phyloP scores from a whole-genome alignment of 495 filamentous ascomycete species.

The Massariosphaeria phaeospora region DNA sequence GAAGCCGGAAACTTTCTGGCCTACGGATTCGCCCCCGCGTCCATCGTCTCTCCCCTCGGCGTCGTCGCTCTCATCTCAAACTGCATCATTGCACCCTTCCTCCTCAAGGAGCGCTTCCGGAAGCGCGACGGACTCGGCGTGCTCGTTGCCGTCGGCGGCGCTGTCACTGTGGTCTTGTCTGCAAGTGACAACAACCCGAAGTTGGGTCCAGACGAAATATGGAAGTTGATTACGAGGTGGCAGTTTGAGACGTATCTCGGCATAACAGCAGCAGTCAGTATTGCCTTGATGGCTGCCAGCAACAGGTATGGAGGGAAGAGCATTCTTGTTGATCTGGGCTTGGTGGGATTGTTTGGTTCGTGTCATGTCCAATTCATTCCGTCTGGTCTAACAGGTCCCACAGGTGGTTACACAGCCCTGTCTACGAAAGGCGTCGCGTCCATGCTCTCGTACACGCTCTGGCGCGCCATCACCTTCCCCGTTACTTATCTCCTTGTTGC shows the following conservation, averaged over 20 bases:
- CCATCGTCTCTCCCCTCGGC: slow-evolving; percentile 92
- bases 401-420: slow-evolving; percentile 89
- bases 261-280: slow-evolving; percentile 66
- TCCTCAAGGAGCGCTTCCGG: slow-evolving; percentile 86
- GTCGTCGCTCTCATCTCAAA: slow-evolving; percentile 95
- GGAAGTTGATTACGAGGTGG: slow-evolving; percentile 78
- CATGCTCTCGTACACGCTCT: slow-evolving; percentile 80
- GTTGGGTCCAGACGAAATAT: slow-evolving; percentile 84
- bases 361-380: too few species aligned
- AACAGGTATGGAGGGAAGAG: slow-evolving; percentile 70
- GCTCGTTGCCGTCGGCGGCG: slow-evolving; percentile 73
- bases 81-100: slow-evolving; percentile 87
- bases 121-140: slow-evolving; percentile 85
- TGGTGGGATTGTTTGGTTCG: slow-evolving; percentile 93
- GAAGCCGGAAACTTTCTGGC: slow-evolving; percentile 95
- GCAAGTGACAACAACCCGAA: slow-evolving; percentile 86
- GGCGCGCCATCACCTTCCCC: slow-evolving; percentile 81
- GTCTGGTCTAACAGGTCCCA: slow-evolving; percentile 37
- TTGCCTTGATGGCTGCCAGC: slow-evolving; percentile 73
- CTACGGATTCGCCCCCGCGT: slow-evolving; percentile 97
- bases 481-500: slow-evolving; percentile 79
- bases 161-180: slow-evolving; percentile 89
- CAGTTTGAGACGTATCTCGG: slow-evolving; percentile 89
- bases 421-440: slow-evolving; percentile 96
- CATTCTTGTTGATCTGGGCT: slow-evolving; percentile 88